Evolutionary conservation across 352 stramenopile genomes (phyloP).

Genomic region (Achlya hypogyna): DNA sequence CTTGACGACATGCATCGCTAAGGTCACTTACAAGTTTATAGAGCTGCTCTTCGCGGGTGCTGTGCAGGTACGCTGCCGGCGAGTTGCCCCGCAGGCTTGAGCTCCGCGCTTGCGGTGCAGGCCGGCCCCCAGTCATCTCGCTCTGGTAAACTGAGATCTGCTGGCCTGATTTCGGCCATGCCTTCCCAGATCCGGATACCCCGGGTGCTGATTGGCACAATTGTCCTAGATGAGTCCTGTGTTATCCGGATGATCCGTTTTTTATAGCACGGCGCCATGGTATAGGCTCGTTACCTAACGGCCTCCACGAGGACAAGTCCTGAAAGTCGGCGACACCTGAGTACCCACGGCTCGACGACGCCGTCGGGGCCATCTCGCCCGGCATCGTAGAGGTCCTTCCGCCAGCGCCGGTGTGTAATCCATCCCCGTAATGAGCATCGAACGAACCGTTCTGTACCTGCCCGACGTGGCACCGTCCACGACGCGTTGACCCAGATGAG

Average conservation of each 20-base stretch:
- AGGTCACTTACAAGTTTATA: constrained; percentile 21
- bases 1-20: constrained; percentile 18
- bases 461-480: no score
- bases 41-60: constrained; percentile 12
- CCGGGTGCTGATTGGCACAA: background rate
- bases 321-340: no score
- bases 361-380: no score
- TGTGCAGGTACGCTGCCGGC: constrained; percentile 13
- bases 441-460: no score
- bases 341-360: no score
- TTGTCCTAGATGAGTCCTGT: background rate
- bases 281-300: background rate
- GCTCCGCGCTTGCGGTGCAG: background rate
- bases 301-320: no score
- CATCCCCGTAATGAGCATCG: no score
- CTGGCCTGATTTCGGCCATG: background rate
- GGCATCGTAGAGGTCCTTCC: no score
- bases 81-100: constrained; percentile 3
- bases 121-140: background rate
- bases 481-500: no score
- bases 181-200: background rate
- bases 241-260: background rate
- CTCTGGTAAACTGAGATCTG: background rate
- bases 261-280: background rate
- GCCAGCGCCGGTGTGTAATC: no score